phyloP scores from a whole-genome alignment of 805 yeast genomes.

The Saccharomycopsis synnaedendra region DNA sequence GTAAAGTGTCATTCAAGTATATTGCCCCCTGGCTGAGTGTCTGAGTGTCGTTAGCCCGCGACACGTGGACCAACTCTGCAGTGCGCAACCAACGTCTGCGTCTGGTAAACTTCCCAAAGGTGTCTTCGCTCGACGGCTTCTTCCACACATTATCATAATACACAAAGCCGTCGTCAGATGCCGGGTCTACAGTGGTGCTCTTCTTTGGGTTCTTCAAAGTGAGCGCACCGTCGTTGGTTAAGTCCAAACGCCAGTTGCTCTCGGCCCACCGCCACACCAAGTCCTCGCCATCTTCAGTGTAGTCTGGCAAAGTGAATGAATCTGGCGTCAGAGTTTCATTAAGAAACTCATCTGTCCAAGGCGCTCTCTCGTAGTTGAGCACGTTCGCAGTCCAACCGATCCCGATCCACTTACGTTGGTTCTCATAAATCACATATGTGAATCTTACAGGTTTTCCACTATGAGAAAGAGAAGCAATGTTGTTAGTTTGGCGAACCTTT shows the following conservation, averaged over 20 bases:
- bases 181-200: constrained; percentile 50
- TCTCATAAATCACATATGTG: constrained; percentile 87
- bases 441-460: constrained; percentile 52
- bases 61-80: constrained; percentile 60
- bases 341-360: constrained; percentile 95
- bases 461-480: constrained; percentile 9
- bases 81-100: constrained; percentile 94
- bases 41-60: constrained; percentile 12
- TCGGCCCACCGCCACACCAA: constrained; percentile 95
- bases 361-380: constrained; percentile 83
- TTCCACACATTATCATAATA: constrained; percentile 94
- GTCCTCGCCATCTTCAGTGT: constrained; percentile 45
- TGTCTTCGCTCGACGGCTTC: constrained; percentile 76
- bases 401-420: constrained; percentile 95
- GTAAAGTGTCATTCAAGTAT: constrained; percentile 11
- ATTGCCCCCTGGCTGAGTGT: constrained; percentile 10
- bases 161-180: constrained; percentile 73
- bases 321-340: constrained; percentile 77
- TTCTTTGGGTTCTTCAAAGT: constrained; percentile 44
- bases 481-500: constrained; percentile 22
- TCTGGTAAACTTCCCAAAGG: constrained; percentile 84
- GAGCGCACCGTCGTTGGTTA: constrained; percentile 79
- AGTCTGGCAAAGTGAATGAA: constrained; percentile 69
- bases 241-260: constrained; percentile 80
- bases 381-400: constrained; percentile 95